A percentile compares a stretch with the other conserved stretches of the same genome.
phyloP scores from a whole-genome alignment of 129 eudicot genomes.

The Gnaphalium uliginosum region DNA sequence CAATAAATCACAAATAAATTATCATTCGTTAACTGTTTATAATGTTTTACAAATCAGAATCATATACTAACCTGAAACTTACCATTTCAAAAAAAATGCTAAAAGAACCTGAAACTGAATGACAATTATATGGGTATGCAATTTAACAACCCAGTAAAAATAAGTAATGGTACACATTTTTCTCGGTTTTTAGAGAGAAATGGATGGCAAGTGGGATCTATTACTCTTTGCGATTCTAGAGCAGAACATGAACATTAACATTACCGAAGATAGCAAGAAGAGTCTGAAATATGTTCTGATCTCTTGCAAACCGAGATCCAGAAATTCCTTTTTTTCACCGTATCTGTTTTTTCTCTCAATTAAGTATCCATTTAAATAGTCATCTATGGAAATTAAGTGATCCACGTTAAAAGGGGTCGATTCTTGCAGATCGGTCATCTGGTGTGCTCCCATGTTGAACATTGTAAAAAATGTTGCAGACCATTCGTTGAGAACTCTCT shows the following conservation, averaged over 20 bases:
- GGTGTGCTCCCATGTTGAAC: slow-evolving; percentile 77
- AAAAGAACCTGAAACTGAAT: slow-evolving; percentile 12
- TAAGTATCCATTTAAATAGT: slow-evolving; percentile 79
- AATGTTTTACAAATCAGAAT: slow-evolving; percentile 30
- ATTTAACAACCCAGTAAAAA: slow-evolving; percentile 23
- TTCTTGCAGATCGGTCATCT: slow-evolving; percentile 47
- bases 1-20: slow-evolving; percentile 31
- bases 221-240: slow-evolving; percentile 88
- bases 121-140: slow-evolving; percentile 27
- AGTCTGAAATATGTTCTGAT: slow-evolving; percentile 85
- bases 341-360: slow-evolving; percentile 79
- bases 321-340: slow-evolving; percentile 80
- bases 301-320: slow-evolving; percentile 93
- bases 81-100: slow-evolving; percentile 19
- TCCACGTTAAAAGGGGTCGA: slow-evolving; percentile 47
- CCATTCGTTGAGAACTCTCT: slow-evolving; percentile 89
- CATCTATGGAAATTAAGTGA: slow-evolving; percentile 78
- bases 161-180: slow-evolving; percentile 29
- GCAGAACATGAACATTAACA: slow-evolving; percentile 96
- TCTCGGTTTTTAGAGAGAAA: slow-evolving; percentile 36
- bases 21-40: slow-evolving; percentile 13
- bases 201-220: slow-evolving; percentile 66
- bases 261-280: slow-evolving; percentile 85
- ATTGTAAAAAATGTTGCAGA: slow-evolving; percentile 73
- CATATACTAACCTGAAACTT: slow-evolving; percentile 33